Percentiles rank a stretch among this genome's conserved stretches.
Evolutionary conservation across 352 stramenopile species (phyloP).

Genomic region (Phytophthora rubi): DNA sequence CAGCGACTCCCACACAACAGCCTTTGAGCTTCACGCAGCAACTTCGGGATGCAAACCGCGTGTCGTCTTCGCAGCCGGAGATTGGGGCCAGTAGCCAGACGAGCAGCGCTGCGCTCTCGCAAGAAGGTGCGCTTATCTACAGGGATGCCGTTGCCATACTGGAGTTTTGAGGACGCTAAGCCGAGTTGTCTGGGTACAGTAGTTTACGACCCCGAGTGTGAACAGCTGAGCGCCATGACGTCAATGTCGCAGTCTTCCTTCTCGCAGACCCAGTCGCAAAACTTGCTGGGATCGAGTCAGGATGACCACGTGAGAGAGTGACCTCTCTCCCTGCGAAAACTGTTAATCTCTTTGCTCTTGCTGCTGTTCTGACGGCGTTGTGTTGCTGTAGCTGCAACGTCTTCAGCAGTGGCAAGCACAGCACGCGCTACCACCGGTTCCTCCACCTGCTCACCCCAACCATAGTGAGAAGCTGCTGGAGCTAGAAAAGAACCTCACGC

Average conservation of each 20-base stretch:
- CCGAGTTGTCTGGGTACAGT: background rate
- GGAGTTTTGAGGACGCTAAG: background rate
- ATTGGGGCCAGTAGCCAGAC: conserved; percentile 18
- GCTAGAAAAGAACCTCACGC: conserved; percentile 19
- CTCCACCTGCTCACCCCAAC: background rate
- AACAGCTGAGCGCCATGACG: conserved; percentile 41
- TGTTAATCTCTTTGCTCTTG: background rate
- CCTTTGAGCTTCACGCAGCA: conserved; percentile 27
- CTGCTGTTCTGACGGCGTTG: background rate
- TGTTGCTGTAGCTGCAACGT: conserved; percentile 21
- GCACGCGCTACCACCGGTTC: conserved; percentile 1
- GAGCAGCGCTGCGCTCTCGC: conserved; percentile 22
- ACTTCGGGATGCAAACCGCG: conserved; percentile 15
- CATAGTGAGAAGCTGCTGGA: conserved; percentile 21
- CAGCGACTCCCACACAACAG: conserved; percentile 8
- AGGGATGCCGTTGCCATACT: too few relatives aligned
- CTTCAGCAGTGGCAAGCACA: conserved; percentile 31
- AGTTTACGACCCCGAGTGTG: conserved; percentile 34
- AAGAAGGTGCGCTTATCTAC: conserved; percentile 40
- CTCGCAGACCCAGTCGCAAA: conserved; percentile 45
- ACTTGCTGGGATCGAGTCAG: conserved; percentile 38
- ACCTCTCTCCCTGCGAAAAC: background rate
- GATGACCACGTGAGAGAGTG: conserved; percentile 35
- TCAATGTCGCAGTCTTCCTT: conserved; percentile 56
- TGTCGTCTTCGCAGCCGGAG: conserved; percentile 27